phyloP scores from a whole-genome alignment of 2,329 filamentous ascomycete species.

The Endocalyx cinctus region DNA sequence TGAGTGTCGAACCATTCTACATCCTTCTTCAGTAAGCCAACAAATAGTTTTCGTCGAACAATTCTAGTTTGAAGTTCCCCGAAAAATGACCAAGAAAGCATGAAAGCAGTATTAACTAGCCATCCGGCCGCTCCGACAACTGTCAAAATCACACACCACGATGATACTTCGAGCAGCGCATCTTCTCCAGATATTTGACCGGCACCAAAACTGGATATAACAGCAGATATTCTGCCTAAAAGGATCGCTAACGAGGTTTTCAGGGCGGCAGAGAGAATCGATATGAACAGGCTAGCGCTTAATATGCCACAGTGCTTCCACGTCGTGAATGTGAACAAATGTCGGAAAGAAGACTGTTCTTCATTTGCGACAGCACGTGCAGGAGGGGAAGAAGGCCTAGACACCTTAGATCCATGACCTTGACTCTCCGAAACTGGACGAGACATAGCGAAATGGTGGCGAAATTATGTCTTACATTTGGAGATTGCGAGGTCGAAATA shows the following conservation, averaged over 20 bases:
- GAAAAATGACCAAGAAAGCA: conserved; percentile 69
- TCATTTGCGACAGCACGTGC: conserved; percentile 1
- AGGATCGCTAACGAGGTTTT: conserved; percentile 64
- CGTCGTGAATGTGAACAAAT: conserved; percentile 71
- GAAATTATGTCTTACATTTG: no score
- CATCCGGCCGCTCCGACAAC: conserved; percentile 62
- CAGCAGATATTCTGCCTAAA: conserved; percentile 69
- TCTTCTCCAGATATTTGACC: conserved; percentile 43
- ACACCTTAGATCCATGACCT: conserved; percentile 1
- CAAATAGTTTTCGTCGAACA: conserved; percentile 62
- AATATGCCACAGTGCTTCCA: conserved; percentile 53
- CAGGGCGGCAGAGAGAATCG: conserved; percentile 56
- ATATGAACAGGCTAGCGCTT: conserved; percentile 47
- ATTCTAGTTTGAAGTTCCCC: conserved; percentile 73
- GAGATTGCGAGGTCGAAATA: no score
- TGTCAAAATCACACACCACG: conserved; percentile 58
- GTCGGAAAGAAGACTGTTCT: conserved; percentile 12
- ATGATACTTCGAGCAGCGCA: conserved; percentile 52
- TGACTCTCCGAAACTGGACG: no score
- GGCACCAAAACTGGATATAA: conserved; percentile 62
- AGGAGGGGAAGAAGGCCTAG: conserved; percentile 3
- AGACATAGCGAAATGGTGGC: no score
- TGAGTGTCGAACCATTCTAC: conserved; percentile 79
- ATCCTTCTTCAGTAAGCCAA: conserved; percentile 64
- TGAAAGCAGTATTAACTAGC: conserved; percentile 62